Evolutionary conservation across 148 eudicot genomes (phyloP).

Genomic region (Tetragonia tetragonoides): DNA sequence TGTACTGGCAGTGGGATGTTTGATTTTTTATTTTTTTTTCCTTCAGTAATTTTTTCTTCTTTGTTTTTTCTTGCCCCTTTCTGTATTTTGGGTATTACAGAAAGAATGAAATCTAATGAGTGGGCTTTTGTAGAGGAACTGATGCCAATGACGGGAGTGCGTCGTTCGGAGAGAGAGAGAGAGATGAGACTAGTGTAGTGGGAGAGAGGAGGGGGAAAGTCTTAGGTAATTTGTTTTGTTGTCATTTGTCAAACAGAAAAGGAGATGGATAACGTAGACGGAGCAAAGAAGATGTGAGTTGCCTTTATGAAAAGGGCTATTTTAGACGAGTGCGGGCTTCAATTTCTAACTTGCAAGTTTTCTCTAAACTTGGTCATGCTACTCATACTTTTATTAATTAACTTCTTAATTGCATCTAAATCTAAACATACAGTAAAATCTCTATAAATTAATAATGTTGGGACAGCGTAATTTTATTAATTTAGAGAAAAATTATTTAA

Average conservation of each 20-base stretch:
- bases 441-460: too few relatives aligned
- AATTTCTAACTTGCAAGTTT: neutral
- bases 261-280: constrained; percentile 23
- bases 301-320: neutral
- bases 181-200: too few relatives aligned
- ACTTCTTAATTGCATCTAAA: neutral
- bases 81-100: neutral
- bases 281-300: constrained; percentile 4
- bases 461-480: too few relatives aligned
- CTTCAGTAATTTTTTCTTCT: neutral
- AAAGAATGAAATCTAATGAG: neutral
- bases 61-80: neutral
- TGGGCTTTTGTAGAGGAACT: neutral
- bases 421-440: too few relatives aligned
- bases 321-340: neutral
- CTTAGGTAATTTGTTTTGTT: neutral
- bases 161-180: neutral
- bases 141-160: constrained; percentile 14
- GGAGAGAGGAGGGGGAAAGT: neutral
- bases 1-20: neutral
- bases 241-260: neutral
- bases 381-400: too few relatives aligned
- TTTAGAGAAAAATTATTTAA: too few relatives aligned
- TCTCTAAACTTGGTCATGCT: neutral
- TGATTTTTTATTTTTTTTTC: neutral